Conservation (phyloP, 768 basidiomycete genomes). For the Suillus subaureus region DNA sequence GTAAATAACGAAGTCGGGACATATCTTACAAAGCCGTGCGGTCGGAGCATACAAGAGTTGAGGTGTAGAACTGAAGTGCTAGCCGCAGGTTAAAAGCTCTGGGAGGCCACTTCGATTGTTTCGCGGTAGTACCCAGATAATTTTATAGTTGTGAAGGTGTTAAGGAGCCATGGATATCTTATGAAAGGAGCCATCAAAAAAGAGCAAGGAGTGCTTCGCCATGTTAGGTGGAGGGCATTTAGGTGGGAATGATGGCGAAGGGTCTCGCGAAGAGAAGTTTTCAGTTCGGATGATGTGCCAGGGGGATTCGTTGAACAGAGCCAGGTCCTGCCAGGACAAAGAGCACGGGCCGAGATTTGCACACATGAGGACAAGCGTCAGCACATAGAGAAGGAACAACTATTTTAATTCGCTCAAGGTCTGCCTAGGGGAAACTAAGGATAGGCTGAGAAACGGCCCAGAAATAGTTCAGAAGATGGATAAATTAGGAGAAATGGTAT, state of each 20-base stretch:
- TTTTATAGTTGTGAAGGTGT: slow-evolving; percentile 29
- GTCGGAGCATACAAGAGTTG: not conserved
- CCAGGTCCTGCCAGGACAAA: not conserved
- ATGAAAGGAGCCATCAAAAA: slow-evolving; percentile 35
- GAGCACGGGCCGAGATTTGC: not conserved
- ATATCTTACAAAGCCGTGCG: not conserved
- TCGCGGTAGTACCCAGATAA: slow-evolving; percentile 43
- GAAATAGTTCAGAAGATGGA: not conserved
- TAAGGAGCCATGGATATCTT: slow-evolving; percentile 49
- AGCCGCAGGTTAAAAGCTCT: not conserved
- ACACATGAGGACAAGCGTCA: not conserved
- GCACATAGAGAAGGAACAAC: not conserved
- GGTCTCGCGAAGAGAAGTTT: not conserved
- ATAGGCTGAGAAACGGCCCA: not conserved
- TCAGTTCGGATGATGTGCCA: not conserved
- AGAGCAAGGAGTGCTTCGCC: not conserved
- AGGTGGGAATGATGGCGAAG: not conserved
- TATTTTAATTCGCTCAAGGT: not conserved
- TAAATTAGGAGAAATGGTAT: not conserved
- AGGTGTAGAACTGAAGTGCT: not conserved
- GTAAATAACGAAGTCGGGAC: not conserved
- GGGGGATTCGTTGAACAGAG: not conserved
- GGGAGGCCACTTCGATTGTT: not conserved
- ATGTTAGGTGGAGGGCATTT: not conserved
- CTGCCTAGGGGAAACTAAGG: not conserved